These are phyloP conservation scores for Amanita polypyramis DNA, from an alignment of 768 basidiomycete genomes.

Conservation along the genomic window DNA sequence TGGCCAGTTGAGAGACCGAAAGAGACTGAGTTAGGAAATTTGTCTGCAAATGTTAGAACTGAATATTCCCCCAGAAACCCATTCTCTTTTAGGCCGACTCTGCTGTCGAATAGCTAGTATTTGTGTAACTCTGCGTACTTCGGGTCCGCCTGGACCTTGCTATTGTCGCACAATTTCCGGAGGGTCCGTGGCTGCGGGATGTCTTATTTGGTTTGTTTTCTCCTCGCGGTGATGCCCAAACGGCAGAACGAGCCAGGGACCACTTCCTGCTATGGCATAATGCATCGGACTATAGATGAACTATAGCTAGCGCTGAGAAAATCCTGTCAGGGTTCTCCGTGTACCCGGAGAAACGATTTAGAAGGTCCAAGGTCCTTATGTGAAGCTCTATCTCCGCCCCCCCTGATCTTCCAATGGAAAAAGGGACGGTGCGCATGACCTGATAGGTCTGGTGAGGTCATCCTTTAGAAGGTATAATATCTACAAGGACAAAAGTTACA, in stretches of 20 bases:
- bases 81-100: neutral
- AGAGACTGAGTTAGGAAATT: constrained; percentile 2
- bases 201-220: neutral
- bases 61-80: neutral
- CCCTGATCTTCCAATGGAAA: neutral
- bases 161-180: neutral
- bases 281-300: neutral
- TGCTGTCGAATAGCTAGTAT: neutral
- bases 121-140: neutral
- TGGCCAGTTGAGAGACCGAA: neutral
- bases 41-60: neutral
- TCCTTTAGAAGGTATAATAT: neutral
- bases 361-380: neutral
- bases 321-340: neutral
- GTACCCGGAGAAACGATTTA: neutral
- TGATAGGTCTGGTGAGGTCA: neutral
- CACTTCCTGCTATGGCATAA: neutral
- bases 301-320: neutral
- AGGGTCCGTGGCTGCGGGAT: neutral
- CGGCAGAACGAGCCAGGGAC: neutral
- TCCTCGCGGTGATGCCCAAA: neutral
- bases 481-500: neutral
- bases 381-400: neutral
- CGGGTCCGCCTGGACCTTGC: neutral
- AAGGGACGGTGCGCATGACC: neutral